Evolutionary conservation across 352 stramenopile genomes (phyloP).

Genomic region (Pythium brassicae): DNA sequence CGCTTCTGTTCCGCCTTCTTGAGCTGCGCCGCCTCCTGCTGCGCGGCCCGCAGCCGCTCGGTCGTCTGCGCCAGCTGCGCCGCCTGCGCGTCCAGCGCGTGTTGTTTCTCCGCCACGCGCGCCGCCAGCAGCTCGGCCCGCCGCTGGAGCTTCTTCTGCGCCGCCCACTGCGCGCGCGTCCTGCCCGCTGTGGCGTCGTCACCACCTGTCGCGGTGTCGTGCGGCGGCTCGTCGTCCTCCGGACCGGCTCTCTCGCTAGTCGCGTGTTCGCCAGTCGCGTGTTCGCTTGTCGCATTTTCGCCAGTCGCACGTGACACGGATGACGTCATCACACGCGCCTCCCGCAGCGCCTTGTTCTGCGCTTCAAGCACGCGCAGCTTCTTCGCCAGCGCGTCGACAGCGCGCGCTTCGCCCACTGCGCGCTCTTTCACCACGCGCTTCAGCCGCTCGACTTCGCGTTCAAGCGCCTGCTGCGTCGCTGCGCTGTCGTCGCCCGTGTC

Average conservation of each 20-base stretch:
- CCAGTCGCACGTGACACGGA: neutral
- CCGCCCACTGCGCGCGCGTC: conserved; percentile 41
- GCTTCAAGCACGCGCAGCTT: conserved; percentile 70
- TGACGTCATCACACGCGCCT: conserved; percentile 17
- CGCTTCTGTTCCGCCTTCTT: conserved; percentile 18
- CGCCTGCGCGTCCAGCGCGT: conserved; percentile 35
- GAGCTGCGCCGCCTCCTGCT: conserved; percentile 22
- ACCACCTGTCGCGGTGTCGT: too few relatives aligned
- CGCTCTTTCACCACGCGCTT: conserved; percentile 57
- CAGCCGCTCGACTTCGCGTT: conserved; percentile 47
- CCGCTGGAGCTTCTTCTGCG: conserved; percentile 67
- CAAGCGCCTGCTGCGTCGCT: conserved; percentile 15
- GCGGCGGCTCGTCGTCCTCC: neutral
- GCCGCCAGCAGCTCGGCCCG: conserved; percentile 59
- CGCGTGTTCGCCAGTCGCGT: neutral
- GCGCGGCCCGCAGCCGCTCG: conserved; percentile 24
- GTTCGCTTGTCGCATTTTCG: neutral
- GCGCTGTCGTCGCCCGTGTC: neutral
- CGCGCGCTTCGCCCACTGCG: conserved; percentile 35
- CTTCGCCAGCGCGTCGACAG: conserved; percentile 55
- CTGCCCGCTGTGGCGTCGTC: too few relatives aligned
- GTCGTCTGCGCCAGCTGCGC: conserved; percentile 38
- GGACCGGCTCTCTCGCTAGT: conserved; percentile 1
- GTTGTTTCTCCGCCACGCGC: conserved; percentile 66
- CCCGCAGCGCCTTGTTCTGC: conserved; percentile 78